A percentile compares a stretch with the other conserved stretches of the same genome.
These are phyloP conservation scores for Penicillium argentinense DNA, from an alignment of 495 filamentous ascomycete genomes.

Conservation along the genomic window DNA sequence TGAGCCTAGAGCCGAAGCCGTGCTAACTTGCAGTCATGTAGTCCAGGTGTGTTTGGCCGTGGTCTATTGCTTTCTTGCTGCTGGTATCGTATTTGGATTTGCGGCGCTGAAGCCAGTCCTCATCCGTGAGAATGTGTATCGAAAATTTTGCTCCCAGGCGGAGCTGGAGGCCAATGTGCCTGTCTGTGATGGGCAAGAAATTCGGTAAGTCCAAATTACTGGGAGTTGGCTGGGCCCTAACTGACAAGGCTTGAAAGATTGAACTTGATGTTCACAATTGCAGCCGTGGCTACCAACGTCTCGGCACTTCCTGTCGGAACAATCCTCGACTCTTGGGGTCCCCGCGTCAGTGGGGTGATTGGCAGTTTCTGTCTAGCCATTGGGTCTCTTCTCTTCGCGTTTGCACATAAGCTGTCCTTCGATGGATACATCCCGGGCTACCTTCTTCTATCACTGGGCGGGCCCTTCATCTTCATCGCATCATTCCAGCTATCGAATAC, in stretches of 20 bases:
- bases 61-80: conserved; percentile 77
- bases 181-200: conserved; percentile 74
- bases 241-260: too few species aligned
- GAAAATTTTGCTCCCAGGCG: conserved; percentile 54
- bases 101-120: conserved; percentile 72
- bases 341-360: conserved; percentile 71
- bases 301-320: conserved; percentile 71
- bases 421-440: conserved; percentile 81
- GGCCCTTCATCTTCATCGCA: conserved; percentile 87
- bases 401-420: conserved; percentile 59
- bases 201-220: conserved; percentile 51
- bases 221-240: too few species aligned
- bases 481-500: conserved; percentile 93
- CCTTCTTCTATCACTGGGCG: conserved; percentile 77
- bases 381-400: conserved; percentile 71
- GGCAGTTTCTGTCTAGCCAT: conserved; percentile 66
- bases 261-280: conserved; percentile 85
- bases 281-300: conserved; percentile 67
- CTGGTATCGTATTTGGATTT: conserved; percentile 73
- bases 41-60: conserved; percentile 57
- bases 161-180: conserved; percentile 60
- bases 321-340: conserved; percentile 81
- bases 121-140: conserved; percentile 65
- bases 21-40: conserved; percentile 14
- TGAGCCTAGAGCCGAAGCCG: not conserved